These are phyloP conservation scores for Salvia miltiorrhiza DNA, from an alignment of 257 asterid species.

Conservation along the genomic window DNA sequence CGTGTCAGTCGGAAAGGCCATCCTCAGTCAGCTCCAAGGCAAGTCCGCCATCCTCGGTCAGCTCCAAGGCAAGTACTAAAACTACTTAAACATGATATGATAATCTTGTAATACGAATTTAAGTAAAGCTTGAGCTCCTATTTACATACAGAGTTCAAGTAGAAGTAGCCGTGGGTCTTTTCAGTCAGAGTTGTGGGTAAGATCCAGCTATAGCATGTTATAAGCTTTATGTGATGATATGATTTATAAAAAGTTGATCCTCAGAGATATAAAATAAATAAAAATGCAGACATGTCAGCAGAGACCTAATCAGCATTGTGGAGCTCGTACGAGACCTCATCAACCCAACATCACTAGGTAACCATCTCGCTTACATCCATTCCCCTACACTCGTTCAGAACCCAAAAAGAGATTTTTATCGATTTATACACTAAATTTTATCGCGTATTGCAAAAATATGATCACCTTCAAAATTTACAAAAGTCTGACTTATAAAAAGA, in stretches of 20 bases:
- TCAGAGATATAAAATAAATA: constrained; percentile 11
- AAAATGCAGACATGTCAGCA: constrained; percentile 41
- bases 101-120: neutral
- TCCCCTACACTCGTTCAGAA: too few relatives aligned
- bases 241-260: neutral
- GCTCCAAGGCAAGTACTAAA: constrained; percentile 41
- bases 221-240: neutral
- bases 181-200: constrained; percentile 53
- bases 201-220: constrained; percentile 1
- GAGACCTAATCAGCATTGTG: constrained; percentile 55
- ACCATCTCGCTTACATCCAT: neutral
- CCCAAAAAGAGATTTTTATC: too few relatives aligned
- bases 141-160: constrained; percentile 37
- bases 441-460: too few relatives aligned
- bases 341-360: constrained; percentile 54
- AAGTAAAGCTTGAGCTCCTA: neutral
- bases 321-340: constrained; percentile 33
- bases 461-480: too few relatives aligned
- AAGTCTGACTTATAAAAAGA: too few relatives aligned
- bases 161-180: constrained; percentile 41
- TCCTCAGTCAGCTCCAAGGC: constrained; percentile 38
- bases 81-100: neutral
- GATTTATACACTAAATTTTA: too few relatives aligned
- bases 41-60: constrained; percentile 27
- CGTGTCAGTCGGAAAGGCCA: constrained; percentile 28